Percentiles rank a stretch among this genome's conserved stretches.
phyloP scores from a whole-genome alignment of 352 stramenopile genomes.

The Globisporangium emineosum region DNA sequence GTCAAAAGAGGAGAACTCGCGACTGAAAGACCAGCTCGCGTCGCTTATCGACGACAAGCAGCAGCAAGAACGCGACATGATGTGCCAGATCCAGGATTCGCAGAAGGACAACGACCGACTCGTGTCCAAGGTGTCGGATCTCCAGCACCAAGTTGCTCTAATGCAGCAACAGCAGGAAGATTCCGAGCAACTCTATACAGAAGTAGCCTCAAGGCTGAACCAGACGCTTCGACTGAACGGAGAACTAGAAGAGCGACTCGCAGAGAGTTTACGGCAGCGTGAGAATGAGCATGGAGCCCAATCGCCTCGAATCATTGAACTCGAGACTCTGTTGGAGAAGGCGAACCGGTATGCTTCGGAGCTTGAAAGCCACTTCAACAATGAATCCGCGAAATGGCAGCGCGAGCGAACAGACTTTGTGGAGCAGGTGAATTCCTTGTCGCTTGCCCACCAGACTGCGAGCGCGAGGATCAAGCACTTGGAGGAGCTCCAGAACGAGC shows the following conservation, averaged over 20 bases:
- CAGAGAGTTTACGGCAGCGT: not conserved
- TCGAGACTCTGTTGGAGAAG: conserved; percentile 10
- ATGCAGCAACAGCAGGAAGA: conserved; percentile 61
- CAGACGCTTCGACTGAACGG: conserved; percentile 39
- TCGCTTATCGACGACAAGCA: conserved; percentile 46
- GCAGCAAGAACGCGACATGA: conserved; percentile 38
- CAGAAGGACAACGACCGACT: conserved; percentile 25
- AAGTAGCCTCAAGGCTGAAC: conserved; percentile 58
- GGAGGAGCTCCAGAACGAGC: conserved; percentile 36
- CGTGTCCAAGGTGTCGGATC: conserved; percentile 33
- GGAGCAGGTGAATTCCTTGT: conserved; percentile 25
- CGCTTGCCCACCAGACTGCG: conserved; percentile 16
- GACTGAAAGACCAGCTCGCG: conserved; percentile 43
- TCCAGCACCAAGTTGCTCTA: conserved; percentile 38
- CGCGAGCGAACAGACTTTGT: conserved; percentile 11
- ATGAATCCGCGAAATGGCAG: conserved; percentile 8
- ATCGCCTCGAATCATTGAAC: conserved; percentile 9
- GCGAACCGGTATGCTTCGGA: conserved; percentile 8
- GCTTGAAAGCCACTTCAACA: conserved; percentile 16
- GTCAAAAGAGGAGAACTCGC: conserved; percentile 55
- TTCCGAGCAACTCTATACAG: conserved; percentile 48
- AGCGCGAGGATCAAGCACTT: conserved; percentile 29
- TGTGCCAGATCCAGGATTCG: conserved; percentile 20
- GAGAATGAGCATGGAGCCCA: not conserved
- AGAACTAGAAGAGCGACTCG: conserved; percentile 18